Evolutionary conservation across 2,329 filamentous ascomycete genomes (phyloP), one percentile per base, ranked within the genome.

Genomic region (Metarhizium brunneum): DNA sequence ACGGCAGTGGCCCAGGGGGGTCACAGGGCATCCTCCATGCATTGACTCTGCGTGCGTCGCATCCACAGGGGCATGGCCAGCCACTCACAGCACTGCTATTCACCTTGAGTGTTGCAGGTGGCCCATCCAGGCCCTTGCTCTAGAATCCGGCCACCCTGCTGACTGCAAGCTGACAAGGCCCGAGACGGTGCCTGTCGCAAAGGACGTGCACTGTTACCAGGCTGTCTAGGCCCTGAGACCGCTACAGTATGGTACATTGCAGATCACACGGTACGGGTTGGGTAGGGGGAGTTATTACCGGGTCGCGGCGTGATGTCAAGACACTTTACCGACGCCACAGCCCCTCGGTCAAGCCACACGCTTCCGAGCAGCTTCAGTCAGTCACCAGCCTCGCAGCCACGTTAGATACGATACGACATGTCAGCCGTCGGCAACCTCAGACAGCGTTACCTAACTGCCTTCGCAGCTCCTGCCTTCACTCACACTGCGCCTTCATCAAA

Each of bases 11-110:
- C 52, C 49, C 45, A 49, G 45, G 52, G 45, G 35, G 43, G 42
- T 52, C 36, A 53, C 40, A 52, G 50, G 50, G 38, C 36, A 20
- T 30, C 30, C 43, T 50, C 29, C 6, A 10, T 32, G 47, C 29
- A 35, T 35, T 32, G 29, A 50, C 47, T 18, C 7, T 25, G 25
- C 11, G n/a, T 30, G 5, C 16, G 11, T 10, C 18, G 50, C 42
- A 36, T 48, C 52, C 52, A 48, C 52, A 54, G 45, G 63, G 56
- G 62, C 52, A 48, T 53, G n/a, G 16, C 30, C 53, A 62, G 59
- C 60, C 62, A 58, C 56, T 63, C 57, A 61, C 57, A 53, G 58
- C 35, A 56, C 55, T 51, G 49, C 32, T 10, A 20, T 42, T 45
- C 48, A 20, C 25, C 25, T 14, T 36, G 10, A 29, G 45, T 32